These are phyloP conservation scores for Flaveria linearis DNA, from an alignment of 129 eudicot species.

Conservation along the genomic window DNA sequence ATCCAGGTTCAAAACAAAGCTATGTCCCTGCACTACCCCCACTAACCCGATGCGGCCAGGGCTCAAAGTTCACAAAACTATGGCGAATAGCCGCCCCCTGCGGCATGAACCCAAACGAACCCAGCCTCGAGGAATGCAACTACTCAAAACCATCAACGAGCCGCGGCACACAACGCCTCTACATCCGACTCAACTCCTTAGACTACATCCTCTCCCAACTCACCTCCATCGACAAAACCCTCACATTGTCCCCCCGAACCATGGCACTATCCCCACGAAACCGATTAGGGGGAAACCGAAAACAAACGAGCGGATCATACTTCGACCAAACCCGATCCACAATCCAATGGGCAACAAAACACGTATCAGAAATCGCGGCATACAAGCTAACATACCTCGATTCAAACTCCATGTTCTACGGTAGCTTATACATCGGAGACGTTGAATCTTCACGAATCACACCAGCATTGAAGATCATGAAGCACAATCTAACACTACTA, in stretches of 20 bases:
- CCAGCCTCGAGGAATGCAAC: slow-evolving; percentile 42
- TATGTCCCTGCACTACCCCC: slow-evolving; percentile 93
- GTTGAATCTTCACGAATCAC: slow-evolving; percentile 60
- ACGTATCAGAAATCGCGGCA: slow-evolving; percentile 83
- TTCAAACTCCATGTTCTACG: slow-evolving; percentile 66
- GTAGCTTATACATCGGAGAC: slow-evolving; percentile 53
- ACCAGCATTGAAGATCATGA: slow-evolving; percentile 62
- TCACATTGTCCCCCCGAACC: slow-evolving; percentile 37
- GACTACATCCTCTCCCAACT: slow-evolving; percentile 76
- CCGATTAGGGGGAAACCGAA: slow-evolving; percentile 4
- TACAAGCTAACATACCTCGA: slow-evolving; percentile 82
- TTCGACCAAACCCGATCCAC: slow-evolving; percentile 55
- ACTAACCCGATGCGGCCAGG: slow-evolving; percentile 70
- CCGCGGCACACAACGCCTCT: slow-evolving; percentile 97
- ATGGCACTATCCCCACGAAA: slow-evolving; percentile 34
- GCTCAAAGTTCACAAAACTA: slow-evolving; percentile 59
- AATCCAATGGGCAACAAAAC: slow-evolving; percentile 57
- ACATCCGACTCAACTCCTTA: slow-evolving; percentile 89
- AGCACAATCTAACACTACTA: slow-evolving; percentile 76
- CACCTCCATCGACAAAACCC: slow-evolving; percentile 55
- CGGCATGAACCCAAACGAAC: slow-evolving; percentile 36
- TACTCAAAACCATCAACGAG: slow-evolving; percentile 81
- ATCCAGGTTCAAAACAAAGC: slow-evolving; percentile 78
- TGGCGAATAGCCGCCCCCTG: slow-evolving; percentile 48
- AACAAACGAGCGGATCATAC: slow-evolving; percentile 20